Conservation (phyloP, 116 monocot species). For the Cymodocea nodosa region DNA sequence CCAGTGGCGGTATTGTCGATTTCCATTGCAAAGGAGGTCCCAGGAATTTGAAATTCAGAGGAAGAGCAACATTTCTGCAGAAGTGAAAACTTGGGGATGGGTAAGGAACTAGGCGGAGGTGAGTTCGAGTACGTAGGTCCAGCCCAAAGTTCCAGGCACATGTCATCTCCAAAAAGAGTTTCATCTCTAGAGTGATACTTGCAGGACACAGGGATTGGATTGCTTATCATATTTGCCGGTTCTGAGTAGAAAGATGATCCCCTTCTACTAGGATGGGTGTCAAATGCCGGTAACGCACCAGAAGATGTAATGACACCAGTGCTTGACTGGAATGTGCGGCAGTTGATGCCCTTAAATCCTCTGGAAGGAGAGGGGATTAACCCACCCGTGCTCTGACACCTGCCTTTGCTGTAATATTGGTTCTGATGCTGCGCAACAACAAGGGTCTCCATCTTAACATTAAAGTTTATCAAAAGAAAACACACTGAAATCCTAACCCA, state of each 20-base stretch:
- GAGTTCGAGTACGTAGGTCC: conserved; percentile 85
- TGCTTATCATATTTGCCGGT: conserved; percentile 16
- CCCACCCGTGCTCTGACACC: conserved; percentile 3
- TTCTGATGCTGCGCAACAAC: background rate
- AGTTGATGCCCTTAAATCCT: conserved; percentile 20
- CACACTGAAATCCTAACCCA: background rate
- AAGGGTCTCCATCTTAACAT: background rate
- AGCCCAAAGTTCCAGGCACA: conserved; percentile 57
- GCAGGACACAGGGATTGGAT: conserved; percentile 6
- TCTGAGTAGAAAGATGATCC: conserved; percentile 4
- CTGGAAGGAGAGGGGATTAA: conserved; percentile 12
- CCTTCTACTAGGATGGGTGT: background rate
- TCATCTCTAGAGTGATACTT: background rate
- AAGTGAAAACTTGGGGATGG: conserved; percentile 76
- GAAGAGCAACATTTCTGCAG: conserved; percentile 51
- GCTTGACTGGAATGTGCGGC: conserved; percentile 21
- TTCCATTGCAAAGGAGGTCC: background rate
- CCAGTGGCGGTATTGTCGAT: background rate
- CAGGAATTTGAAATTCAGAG: conserved; percentile 28
- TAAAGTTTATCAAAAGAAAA: background rate
- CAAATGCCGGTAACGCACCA: background rate
- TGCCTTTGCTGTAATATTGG: conserved; percentile 2
- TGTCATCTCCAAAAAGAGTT: conserved; percentile 22
- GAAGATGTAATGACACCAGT: conserved; percentile 11
- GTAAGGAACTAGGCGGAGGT: conserved; percentile 78